A percentile compares a stretch with the other conserved stretches of the same genome.
These are phyloP conservation scores for Phanerodontia chrysosporium DNA, from an alignment of 768 basidiomycete genomes.

Conservation along the genomic window DNA sequence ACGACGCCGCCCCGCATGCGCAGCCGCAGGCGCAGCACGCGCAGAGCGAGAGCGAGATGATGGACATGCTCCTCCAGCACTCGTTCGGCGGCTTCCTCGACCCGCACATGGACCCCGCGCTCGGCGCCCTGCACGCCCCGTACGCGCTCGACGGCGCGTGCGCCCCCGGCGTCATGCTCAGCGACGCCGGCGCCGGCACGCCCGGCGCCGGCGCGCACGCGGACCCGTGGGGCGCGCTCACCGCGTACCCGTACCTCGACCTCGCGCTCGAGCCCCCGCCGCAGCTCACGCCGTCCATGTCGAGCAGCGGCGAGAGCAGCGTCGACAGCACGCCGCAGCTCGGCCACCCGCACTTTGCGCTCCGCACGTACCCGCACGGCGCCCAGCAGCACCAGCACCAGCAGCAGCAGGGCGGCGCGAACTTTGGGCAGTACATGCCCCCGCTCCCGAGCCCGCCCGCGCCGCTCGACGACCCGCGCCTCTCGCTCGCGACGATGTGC, in stretches of 20 bases:
- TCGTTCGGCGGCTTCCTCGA: slow-evolving; percentile 12
- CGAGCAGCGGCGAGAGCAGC: slow-evolving; percentile 3
- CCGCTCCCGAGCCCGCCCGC: not conserved
- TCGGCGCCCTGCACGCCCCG: slow-evolving; percentile 1
- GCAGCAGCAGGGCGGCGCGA: not conserved
- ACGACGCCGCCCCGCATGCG: slow-evolving; percentile 1
- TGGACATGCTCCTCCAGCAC: slow-evolving; percentile 11
- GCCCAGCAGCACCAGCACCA: too few species aligned
- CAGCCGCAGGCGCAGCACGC: slow-evolving; percentile 5
- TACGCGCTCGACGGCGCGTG: slow-evolving; percentile 6
- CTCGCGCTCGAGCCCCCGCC: not conserved
- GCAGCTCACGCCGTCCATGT: slow-evolving; percentile 7
- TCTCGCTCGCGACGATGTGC: slow-evolving; percentile 7
- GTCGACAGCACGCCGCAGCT: slow-evolving; percentile 12
- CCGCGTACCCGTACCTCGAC: slow-evolving; percentile 5
- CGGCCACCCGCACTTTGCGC: slow-evolving; percentile 1
- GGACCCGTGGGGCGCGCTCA: slow-evolving; percentile 1
- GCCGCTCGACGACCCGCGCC: slow-evolving; percentile 7
- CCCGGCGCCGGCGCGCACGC: not conserved
- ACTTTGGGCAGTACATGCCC: not conserved
- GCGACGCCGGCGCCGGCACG: not conserved
- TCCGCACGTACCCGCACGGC: not conserved
- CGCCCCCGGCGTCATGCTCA: slow-evolving; percentile 1
- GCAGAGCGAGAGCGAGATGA: slow-evolving; percentile 10
- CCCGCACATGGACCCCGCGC: slow-evolving; percentile 1